Conservation (phyloP, 148 eudicot genomes). For the Rhododendron ferrugineum region DNA sequence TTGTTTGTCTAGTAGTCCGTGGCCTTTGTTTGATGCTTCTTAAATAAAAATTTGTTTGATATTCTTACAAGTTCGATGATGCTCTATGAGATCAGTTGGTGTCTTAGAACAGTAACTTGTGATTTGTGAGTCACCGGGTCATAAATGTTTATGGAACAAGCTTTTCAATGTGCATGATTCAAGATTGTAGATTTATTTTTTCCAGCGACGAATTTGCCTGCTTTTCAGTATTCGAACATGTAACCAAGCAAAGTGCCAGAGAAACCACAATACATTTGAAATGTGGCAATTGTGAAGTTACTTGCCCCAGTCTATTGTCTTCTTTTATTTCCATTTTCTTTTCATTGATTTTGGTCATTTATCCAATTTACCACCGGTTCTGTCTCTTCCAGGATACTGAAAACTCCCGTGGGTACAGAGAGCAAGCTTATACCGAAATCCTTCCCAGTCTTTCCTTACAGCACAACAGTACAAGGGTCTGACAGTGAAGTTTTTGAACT, state of each 20-base stretch:
- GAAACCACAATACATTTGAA: neutral
- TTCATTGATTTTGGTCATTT: neutral
- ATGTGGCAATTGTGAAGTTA: neutral
- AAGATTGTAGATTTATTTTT: neutral
- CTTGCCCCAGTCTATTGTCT: neutral
- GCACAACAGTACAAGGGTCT: conserved; percentile 23
- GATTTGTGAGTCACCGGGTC: neutral
- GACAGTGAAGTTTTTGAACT: conserved; percentile 39
- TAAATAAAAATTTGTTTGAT: neutral
- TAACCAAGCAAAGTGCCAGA: neutral
- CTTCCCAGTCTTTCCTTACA: conserved; percentile 17
- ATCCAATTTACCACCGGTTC: neutral
- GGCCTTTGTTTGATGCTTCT: neutral
- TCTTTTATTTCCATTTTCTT: neutral
- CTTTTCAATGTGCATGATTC: neutral
- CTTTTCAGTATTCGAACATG: neutral
- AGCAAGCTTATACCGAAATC: conserved; percentile 31
- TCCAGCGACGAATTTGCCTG: neutral
- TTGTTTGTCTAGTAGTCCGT: neutral
- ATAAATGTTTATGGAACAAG: neutral
- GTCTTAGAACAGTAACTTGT: neutral
- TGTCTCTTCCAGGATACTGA: conserved; percentile 46
- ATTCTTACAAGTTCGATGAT: neutral
- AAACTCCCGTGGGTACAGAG: conserved; percentile 41
- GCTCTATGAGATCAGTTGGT: neutral